Evolutionary conservation across 139 green algal genomes (phyloP), one percentile per base, ranked within the genome.

Genomic region (Coelastrella sp.): DNA sequence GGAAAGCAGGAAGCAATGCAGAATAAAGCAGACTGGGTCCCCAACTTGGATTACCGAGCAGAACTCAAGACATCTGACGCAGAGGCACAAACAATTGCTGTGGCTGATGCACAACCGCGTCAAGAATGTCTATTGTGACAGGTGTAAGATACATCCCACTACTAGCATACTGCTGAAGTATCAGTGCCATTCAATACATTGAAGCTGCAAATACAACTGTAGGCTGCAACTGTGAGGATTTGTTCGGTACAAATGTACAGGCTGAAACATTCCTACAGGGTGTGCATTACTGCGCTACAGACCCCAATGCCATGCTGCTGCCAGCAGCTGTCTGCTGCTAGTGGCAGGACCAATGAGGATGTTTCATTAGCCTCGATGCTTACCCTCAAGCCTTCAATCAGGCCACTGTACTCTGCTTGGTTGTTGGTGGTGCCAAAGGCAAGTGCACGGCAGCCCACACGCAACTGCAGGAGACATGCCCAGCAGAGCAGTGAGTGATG

Each of bases 371-470:
- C 7, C 12, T 63, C 10, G 7, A 4, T 8, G 14, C 74, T 84
- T 49, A 92, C 74, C 59, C 57, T 22, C 22, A 92, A 82, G 15
- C 90, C 90, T 82, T 76, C 75, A 10, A 92, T 88, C 27, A 92
- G 57, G 7, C 90, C 90, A 9, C 61, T 25, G 84, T 92, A 92
- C 84, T 92, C 90, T 25, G 90, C 90, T 58, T 90, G n/a, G 49
- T 92, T 90, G 66, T 92, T 92, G 49, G 84, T 92, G 19, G 90
- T 65, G 35, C 87, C 84, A 70, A 72, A 82, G 8, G n/a, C 12
- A n/a, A 92, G 75, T 6, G 86, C 59, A 35, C 75, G 59, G 65
- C 79, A 90, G 56, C 84, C 90, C 24, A 78, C 60, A 74, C 73
- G 82, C 49, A 87, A 70, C 84, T 87, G 60, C 35, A 83, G 25